Evolutionary conservation across 2,329 filamentous ascomycete genomes (phyloP).

Genomic region (Aspergillus niger): DNA sequence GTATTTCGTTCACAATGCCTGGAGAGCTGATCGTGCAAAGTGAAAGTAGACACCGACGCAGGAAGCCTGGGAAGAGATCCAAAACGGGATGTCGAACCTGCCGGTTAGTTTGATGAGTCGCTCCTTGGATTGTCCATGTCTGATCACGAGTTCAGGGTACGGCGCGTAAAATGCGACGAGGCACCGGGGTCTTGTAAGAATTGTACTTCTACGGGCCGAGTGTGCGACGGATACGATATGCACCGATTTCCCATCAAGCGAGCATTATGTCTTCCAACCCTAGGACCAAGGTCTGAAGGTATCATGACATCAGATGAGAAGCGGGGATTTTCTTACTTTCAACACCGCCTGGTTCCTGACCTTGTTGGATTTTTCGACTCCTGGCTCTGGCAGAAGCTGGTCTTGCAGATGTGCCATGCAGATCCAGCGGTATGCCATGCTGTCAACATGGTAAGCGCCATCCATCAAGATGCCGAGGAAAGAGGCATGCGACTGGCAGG

Average conservation of each 20-base stretch:
- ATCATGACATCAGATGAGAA: constrained; percentile 5
- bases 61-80: not conserved
- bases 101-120: constrained; percentile 1
- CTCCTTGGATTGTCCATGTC: too few relatives aligned
- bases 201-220: constrained; percentile 3
- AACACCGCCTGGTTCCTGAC: not conserved
- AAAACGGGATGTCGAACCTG: constrained; percentile 11
- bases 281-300: not conserved
- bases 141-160: not conserved
- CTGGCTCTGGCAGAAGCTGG: constrained; percentile 13
- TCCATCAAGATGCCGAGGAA: constrained; percentile 13
- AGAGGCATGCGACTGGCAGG: not conserved
- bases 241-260: not conserved
- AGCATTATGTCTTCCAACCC: not conserved
- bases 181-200: not conserved
- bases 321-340: constrained; percentile 5
- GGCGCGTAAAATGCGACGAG: constrained; percentile 10
- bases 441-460: constrained; percentile 16
- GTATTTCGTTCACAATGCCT: too few relatives aligned
- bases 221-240: constrained; percentile 8
- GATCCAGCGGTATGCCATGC: constrained; percentile 24
- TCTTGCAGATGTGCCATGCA: constrained; percentile 14
- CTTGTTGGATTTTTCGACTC: constrained; percentile 5
- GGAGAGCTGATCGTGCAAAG: not conserved
- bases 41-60: not conserved